Conservation (phyloP, 257 asterid species). For the Solanum lignicaule region DNA sequence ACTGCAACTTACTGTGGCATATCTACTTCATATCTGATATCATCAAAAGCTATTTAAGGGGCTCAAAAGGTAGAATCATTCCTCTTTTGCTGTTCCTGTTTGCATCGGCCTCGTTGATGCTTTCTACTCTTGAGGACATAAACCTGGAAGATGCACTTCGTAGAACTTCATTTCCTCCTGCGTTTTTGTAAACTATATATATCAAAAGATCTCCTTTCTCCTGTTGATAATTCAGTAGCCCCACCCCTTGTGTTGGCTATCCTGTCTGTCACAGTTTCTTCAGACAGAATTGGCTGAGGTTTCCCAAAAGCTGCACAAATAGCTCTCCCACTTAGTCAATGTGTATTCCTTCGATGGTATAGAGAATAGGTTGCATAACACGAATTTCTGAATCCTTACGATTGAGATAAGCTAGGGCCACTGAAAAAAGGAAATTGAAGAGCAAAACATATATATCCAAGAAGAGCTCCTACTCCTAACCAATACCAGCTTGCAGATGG, state of each 20-base stretch:
- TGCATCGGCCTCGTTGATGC: neutral
- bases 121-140: slow-evolving; percentile 5
- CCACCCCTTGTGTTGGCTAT: slow-evolving; percentile 20
- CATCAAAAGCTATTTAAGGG: slow-evolving; percentile 41
- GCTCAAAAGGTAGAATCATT: slow-evolving; percentile 49
- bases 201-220: neutral
- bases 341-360: neutral
- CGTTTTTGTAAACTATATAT: neutral
- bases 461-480: slow-evolving; percentile 53
- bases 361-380: neutral
- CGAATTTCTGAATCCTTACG: slow-evolving; percentile 26
- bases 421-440: slow-evolving; percentile 35
- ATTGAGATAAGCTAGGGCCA: slow-evolving; percentile 56
- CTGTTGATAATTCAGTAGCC: slow-evolving; percentile 18
- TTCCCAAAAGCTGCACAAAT: slow-evolving; percentile 31
- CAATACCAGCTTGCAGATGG: slow-evolving; percentile 57
- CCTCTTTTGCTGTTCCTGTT: slow-evolving; percentile 14
- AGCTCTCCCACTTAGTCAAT: neutral
- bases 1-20: slow-evolving; percentile 18
- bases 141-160: slow-evolving; percentile 12
- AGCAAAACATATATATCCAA: slow-evolving; percentile 34
- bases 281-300: slow-evolving; percentile 33
- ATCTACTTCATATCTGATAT: slow-evolving; percentile 14
- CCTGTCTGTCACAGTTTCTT: slow-evolving; percentile 25
- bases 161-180: slow-evolving; percentile 2